A percentile compares a stretch with the other conserved stretches of the same genome.
Conservation (phyloP, 495 filamentous ascomycete species). For the Glonium stellatum region DNA sequence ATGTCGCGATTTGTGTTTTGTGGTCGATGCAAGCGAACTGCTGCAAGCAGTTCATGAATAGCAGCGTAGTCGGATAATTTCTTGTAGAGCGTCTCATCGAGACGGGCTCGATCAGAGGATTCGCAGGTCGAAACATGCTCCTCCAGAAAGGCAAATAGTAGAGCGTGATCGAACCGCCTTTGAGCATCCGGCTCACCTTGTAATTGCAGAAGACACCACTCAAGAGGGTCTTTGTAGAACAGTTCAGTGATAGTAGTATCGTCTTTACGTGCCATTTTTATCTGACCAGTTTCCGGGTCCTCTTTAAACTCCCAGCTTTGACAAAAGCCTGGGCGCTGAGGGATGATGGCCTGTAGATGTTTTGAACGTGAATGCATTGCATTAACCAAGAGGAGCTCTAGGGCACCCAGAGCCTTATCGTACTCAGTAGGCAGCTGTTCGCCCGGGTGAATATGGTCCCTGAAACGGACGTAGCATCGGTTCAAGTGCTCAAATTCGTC, state of each 20-base stretch:
- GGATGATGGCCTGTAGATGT: not conserved
- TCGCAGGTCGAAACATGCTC: not conserved
- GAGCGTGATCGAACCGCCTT: not conserved
- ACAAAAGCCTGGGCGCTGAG: not conserved
- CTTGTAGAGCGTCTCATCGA: conserved; percentile 4
- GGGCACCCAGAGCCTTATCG: not conserved
- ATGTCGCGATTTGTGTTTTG: not conserved
- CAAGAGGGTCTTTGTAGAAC: conserved; percentile 1
- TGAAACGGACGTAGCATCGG: not conserved
- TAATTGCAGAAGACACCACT: conserved; percentile 7
- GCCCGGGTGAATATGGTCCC: not conserved
- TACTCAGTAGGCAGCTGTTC: not conserved
- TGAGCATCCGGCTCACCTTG: conserved; percentile 4
- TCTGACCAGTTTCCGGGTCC: not conserved
- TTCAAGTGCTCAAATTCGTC: not conserved
- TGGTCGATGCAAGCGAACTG: conserved; percentile 3
- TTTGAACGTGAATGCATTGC: not conserved
- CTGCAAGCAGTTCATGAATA: not conserved
- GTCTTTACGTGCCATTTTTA: not conserved
- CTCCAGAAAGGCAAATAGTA: conserved; percentile 6
- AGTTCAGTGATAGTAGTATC: not conserved
- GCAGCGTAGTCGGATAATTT: conserved; percentile 3
- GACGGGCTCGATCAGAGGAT: not conserved
- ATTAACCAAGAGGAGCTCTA: not conserved
- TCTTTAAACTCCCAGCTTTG: not conserved